phyloP scores from a whole-genome alignment of 78 protist species.

The slime mould (Dictyostelium discoideum) region dicty_2.7 NC_007088.5:6048001-6048500 shows the following conservation, averaged over 20 bases:
- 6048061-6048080: conserved; percentile 18
- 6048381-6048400: background rate
- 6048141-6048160: background rate
- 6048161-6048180: background rate
- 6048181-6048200: background rate
- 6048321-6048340: background rate
- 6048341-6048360: background rate
- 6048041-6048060: conserved; percentile 52
- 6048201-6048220: background rate
- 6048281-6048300: background rate
- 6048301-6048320: background rate
- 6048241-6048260: background rate
- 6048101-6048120: background rate
- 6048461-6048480: background rate
- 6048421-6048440: background rate
- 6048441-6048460: conserved; percentile 1
- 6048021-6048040: conserved; percentile 44
- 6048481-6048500: background rate
- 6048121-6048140: background rate
- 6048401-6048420: background rate
- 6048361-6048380: background rate
- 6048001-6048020: conserved; percentile 31
- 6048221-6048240: background rate
- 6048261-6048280: background rate
- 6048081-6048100: conserved; percentile 15